Evolutionary conservation across 768 basidiomycete species (phyloP).

Genomic region (Pisolithus orientalis): DNA sequence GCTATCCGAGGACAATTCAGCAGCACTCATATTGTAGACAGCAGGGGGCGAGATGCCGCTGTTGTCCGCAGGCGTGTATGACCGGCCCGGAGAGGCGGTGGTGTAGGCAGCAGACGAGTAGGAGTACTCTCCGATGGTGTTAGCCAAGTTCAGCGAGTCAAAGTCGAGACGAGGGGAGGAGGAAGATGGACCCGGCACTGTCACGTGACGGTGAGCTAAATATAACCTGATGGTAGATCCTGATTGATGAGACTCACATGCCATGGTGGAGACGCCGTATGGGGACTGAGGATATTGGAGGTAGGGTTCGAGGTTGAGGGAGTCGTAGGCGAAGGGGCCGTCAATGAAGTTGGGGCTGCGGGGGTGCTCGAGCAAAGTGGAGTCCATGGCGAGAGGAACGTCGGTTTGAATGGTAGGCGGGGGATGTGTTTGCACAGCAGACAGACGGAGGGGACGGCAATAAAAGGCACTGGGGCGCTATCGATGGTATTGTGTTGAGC

Average conservation of each 20-base stretch:
- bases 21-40: slow-evolving; percentile 63
- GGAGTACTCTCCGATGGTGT: slow-evolving; percentile 52
- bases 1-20: slow-evolving; percentile 72
- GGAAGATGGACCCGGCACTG: slow-evolving; percentile 47
- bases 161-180: slow-evolving; percentile 60
- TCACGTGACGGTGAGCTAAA: slow-evolving; percentile 8
- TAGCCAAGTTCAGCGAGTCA: slow-evolving; percentile 52
- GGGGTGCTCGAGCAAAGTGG: slow-evolving; percentile 44
- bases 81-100: slow-evolving; percentile 46
- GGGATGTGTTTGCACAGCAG: slow-evolving; percentile 39
- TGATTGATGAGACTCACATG: slow-evolving; percentile 41
- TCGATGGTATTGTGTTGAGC: slow-evolving; percentile 9
- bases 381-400: slow-evolving; percentile 34
- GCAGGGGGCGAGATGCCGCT: slow-evolving; percentile 66
- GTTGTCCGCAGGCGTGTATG: slow-evolving; percentile 63
- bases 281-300: slow-evolving; percentile 65
- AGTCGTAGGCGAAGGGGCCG: slow-evolving; percentile 40
- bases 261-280: slow-evolving; percentile 55
- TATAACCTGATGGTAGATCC: not conserved
- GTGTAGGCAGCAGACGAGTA: slow-evolving; percentile 53
- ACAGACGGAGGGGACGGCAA: slow-evolving; percentile 37
- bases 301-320: slow-evolving; percentile 45
- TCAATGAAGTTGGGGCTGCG: slow-evolving; percentile 49
- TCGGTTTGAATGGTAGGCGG: slow-evolving; percentile 13
- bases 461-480: slow-evolving; percentile 28